Evolutionary conservation across 2,329 filamentous ascomycete species (phyloP).

Genomic region (Diaporthe nobilis): DNA sequence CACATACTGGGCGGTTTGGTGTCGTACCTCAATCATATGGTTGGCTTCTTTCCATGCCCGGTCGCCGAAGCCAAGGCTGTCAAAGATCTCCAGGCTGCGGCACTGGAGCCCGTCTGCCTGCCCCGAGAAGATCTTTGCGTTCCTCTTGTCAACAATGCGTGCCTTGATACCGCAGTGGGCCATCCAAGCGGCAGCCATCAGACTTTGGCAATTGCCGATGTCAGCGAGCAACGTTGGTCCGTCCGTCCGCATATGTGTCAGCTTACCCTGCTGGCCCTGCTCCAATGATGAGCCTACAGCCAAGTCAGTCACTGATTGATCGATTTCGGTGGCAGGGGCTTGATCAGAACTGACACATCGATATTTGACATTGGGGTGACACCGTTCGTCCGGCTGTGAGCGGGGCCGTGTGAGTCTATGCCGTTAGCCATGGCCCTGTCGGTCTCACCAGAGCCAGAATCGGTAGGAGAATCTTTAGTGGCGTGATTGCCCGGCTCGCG

Average conservation of each 20-base stretch:
- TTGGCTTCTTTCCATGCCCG: slow-evolving; percentile 76
- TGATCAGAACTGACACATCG: slow-evolving; percentile 33
- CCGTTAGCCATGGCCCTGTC: background rate
- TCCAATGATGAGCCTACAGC: slow-evolving; percentile 46
- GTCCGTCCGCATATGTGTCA: slow-evolving; percentile 6
- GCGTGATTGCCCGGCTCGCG: background rate
- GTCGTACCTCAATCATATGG: slow-evolving; percentile 74
- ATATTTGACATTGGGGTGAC: background rate
- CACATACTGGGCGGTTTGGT: slow-evolving; percentile 21
- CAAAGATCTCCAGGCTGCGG: slow-evolving; percentile 80
- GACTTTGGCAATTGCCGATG: slow-evolving; percentile 42
- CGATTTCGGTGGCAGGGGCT: background rate
- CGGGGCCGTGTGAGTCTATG: slow-evolving; percentile 5
- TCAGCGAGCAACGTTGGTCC: background rate
- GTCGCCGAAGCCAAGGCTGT: slow-evolving; percentile 78
- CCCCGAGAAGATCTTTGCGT: slow-evolving; percentile 55
- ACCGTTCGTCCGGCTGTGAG: background rate
- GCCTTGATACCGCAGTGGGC: slow-evolving; percentile 56
- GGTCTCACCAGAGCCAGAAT: background rate
- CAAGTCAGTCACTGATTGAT: background rate
- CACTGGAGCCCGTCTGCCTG: slow-evolving; percentile 68
- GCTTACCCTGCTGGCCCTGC: slow-evolving; percentile 51
- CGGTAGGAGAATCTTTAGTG: background rate
- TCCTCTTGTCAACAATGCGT: slow-evolving; percentile 63
- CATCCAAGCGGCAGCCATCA: slow-evolving; percentile 61